These are phyloP conservation scores for Morella rubra DNA, from an alignment of 306 rosid species.

Conservation along the genomic window DNA sequence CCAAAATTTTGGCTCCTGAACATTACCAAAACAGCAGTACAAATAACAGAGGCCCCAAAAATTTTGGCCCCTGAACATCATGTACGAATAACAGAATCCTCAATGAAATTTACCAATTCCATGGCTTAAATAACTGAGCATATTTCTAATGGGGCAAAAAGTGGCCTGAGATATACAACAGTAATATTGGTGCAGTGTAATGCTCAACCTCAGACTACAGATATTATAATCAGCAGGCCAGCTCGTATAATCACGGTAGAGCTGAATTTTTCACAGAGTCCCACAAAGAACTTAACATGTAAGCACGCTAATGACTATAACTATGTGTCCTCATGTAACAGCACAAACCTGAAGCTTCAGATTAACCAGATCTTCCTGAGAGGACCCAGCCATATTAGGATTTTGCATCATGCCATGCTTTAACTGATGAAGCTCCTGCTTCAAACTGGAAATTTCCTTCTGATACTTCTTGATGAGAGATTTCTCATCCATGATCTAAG, in stretches of 20 bases:
- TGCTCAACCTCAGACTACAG: not conserved
- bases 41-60: slow-evolving; percentile 5
- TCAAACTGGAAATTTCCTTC: slow-evolving; percentile 55
- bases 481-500: slow-evolving; percentile 59
- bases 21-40: slow-evolving; percentile 10
- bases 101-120: not conserved
- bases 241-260: not conserved
- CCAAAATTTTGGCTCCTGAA: too few species aligned
- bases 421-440: slow-evolving; percentile 58
- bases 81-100: not conserved
- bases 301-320: not conserved
- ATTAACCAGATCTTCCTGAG: slow-evolving; percentile 56
- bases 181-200: not conserved
- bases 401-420: slow-evolving; percentile 48
- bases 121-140: not conserved
- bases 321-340: not conserved
- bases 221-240: not conserved
- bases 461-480: slow-evolving; percentile 63
- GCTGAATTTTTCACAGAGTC: slow-evolving; percentile 1
- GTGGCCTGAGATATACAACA: not conserved
- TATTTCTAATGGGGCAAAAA: not conserved
- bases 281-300: not conserved
- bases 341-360: slow-evolving; percentile 60
- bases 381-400: slow-evolving; percentile 37
- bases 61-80: too few species aligned